Evolutionary conservation across 805 yeast genomes (phyloP).

Genomic region (Starmerella bacillaris): DNA sequence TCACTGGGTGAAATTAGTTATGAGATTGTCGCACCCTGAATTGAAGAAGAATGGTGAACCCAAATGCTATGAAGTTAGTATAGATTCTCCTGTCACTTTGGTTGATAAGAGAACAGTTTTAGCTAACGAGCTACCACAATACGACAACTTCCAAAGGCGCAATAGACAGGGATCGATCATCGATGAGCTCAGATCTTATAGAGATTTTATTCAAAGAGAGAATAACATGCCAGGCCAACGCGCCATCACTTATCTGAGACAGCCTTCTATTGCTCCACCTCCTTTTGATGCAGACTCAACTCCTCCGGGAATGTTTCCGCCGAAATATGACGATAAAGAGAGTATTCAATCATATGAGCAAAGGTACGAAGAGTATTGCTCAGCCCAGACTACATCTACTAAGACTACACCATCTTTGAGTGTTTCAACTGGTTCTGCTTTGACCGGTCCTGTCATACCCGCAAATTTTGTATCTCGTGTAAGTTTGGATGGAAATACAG

Average conservation of each 20-base stretch:
- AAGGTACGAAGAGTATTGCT: conserved; percentile 13
- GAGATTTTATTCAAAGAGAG: conserved; percentile 13
- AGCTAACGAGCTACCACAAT: conserved; percentile 25
- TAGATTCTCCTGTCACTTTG: conserved; percentile 84
- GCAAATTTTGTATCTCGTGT: no score
- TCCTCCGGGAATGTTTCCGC: conserved; percentile 25
- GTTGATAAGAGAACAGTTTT: conserved; percentile 40
- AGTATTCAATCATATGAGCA: conserved; percentile 11
- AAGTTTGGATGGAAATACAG: no score
- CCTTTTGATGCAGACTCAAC: conserved; percentile 34
- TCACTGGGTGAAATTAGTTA: conserved; percentile 87
- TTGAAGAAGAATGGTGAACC: conserved; percentile 34
- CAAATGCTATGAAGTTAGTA: conserved; percentile 83
- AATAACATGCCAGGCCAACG: conserved; percentile 16
- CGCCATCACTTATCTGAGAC: conserved; percentile 37
- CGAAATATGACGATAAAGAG: conserved; percentile 16
- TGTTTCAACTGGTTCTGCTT: no score
- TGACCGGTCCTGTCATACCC: no score
- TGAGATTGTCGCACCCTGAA: conserved; percentile 56
- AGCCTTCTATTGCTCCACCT: conserved; percentile 46
- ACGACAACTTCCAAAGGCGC: conserved; percentile 9
- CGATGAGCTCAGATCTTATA: conserved; percentile 13
- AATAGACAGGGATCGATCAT: conserved; percentile 2
- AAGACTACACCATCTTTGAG: no score
- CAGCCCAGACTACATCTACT: background rate